Evolutionary conservation across 179 eudicot species (phyloP), one percentile per base, ranked within the genome.

Genomic region (Beta macrorhiza): DNA sequence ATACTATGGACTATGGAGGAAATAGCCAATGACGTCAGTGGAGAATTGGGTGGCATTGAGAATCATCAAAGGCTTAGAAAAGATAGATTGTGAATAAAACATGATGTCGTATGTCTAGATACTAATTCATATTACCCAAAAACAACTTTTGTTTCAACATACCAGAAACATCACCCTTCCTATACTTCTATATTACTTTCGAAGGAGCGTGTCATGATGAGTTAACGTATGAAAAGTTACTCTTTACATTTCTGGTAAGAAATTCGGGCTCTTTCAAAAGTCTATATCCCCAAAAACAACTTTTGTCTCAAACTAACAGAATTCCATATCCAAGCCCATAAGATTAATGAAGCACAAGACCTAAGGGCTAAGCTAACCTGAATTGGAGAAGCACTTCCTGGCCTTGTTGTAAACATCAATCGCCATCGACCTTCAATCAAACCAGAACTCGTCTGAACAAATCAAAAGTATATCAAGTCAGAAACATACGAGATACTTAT

Each of bases 351-450:
- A 42, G 42, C 62, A 59, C 25, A 79, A 52, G 44, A 22, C 45
- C 7, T 22, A n/a, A n/a, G n/a, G n/a, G n/a, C n/a, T n/a, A 58
- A 74, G 62, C 19, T 61, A 78, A 96, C 99, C 96, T 96, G 99
- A 83, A 96, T 96, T 0, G 93, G 98, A 45, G 98, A 94, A 63
- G 98, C 96, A 71, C 93, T 89, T 88, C 92, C 90, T 49, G 99
- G 99, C 84, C 99, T 90, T 68, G 99, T 96, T 5, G 99, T 96
- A 80, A 92, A 96, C 92, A 91, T 90, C 74, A 96, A 77, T 64
- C 88, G 93, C 99, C 99, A 96, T 5, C 92, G 90, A 37, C 99
- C 99, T 89, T 96, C 96, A 63, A 96, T 96, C 82, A 91, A 82
- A 83, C 93, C 87, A 52, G 99, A 93, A 78, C 91, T 86, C 55